Evolutionary conservation across 1,284 basidiomycete genomes (phyloP), one percentile per base, ranked within the genome.

Genomic region (Leccinum huronense): DNA sequence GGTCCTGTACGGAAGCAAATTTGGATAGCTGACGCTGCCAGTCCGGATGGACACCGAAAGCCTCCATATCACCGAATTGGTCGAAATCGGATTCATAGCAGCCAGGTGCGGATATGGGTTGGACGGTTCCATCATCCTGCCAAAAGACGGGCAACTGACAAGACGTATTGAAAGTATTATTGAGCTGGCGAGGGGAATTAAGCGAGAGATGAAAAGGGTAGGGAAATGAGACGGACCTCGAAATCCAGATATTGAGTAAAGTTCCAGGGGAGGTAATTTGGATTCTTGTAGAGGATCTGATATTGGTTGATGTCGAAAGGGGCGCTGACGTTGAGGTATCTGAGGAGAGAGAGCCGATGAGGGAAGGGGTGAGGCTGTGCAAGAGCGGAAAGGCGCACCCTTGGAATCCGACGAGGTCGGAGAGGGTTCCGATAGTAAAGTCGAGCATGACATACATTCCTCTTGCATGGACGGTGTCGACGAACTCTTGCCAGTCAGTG

Each of bases 21-120:
- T 97, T 97, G 70, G 93, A 87, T 33, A 97, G 80, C 76, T 97
- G 92, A 84, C 94, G 94, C 73, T 96, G 85, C 91, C 91, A 95
- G 76, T 93, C 90, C n/a, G 90, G 89, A 72, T 92, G 93, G 42
- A 96, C 93, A 89, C 94, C 94, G 75, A 97, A 97, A 66, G 94
- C 94, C 76, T 96, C 94, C 84, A 94, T 92, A 78, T 97, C 94
- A 67, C 94, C 94, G 70, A 91, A 97, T 67, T 95, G 93, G 77
- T 97, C 94, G 71, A 96, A 95, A 67, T 95, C 92, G 33, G 90
- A 93, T 33, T 80, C 77, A 69, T 87, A 81, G 75, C 94, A 97
- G 30, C 94, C 93, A 48, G 83, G 80, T 33, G 10, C 33, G 10
- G 63, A 82, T 9, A 89, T 76, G 55, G 84, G 77, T 68, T 91